Conservation (phyloP, 2,329 filamentous ascomycete species). For the Penicillium sp. region DNA sequence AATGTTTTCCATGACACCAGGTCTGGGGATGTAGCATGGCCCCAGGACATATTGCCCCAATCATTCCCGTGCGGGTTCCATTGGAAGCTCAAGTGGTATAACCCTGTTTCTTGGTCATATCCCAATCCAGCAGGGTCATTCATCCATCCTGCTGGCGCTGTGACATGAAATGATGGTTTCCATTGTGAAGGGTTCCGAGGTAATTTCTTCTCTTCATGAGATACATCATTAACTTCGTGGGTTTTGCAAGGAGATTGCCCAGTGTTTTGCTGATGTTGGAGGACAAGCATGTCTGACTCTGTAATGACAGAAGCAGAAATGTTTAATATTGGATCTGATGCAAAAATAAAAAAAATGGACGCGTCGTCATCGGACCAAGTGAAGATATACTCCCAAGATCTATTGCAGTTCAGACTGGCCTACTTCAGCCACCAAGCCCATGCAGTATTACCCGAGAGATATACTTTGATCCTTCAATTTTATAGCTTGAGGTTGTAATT, state of each 20-base stretch:
- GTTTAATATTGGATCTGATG: neutral
- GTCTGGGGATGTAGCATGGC: conserved; percentile 40
- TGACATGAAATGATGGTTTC: conserved; percentile 40
- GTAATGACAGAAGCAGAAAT: neutral
- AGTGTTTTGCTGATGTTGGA: neutral
- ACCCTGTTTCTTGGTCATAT: conserved; percentile 40
- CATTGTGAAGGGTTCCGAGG: conserved; percentile 9
- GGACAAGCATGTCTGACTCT: neutral
- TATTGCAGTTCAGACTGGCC: neutral
- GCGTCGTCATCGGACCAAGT: neutral
- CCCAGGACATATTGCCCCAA: conserved; percentile 48
- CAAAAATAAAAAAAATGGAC: neutral
- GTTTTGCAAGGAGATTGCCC: neutral
- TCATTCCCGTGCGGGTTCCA: conserved; percentile 46
- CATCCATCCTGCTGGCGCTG: conserved; percentile 44
- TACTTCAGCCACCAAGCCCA: neutral
- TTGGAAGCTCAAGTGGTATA: conserved; percentile 47
- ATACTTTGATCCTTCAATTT: neutral
- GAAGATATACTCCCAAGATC: neutral
- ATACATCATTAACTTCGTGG: too few relatives aligned
- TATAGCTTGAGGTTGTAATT: neutral
- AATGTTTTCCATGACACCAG: conserved; percentile 41
- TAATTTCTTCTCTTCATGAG: neutral
- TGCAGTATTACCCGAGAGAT: neutral
- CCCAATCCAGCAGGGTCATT: conserved; percentile 48